Percentiles rank a stretch among this genome's conserved stretches.
phyloP scores from a whole-genome alignment of 495 filamentous ascomycete species.

The Venustampulla echinocandica region DNA sequence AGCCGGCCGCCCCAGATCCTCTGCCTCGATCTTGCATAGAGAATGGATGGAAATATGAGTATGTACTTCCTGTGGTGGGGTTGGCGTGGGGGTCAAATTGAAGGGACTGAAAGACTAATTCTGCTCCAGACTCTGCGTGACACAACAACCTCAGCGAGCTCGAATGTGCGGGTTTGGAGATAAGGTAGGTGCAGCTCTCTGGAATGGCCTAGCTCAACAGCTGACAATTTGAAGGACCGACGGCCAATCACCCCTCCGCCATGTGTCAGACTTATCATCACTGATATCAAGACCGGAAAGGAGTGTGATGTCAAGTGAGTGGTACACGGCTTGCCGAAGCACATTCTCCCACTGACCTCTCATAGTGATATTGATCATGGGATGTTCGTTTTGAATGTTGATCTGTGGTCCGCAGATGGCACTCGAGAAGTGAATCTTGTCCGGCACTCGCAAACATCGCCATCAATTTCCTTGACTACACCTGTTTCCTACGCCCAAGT shows the following conservation, averaged over 20 bases:
- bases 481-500: conserved; percentile 61
- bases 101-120: not conserved
- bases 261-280: conserved; percentile 77
- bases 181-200: conserved; percentile 56
- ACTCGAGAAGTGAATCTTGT: conserved; percentile 90
- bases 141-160: conserved; percentile 87
- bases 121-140: conserved; percentile 61
- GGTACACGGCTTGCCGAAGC: not conserved
- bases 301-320: conserved; percentile 84
- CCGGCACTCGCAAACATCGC: conserved; percentile 75
- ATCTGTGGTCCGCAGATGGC: conserved; percentile 81
- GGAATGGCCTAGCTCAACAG: not conserved
- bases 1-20: conserved; percentile 4
- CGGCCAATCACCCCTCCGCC: conserved; percentile 94
- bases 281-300: conserved; percentile 69
- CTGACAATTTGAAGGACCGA: conserved; percentile 57
- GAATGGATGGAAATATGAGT: conserved; percentile 19
- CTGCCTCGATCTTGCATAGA: conserved; percentile 3
- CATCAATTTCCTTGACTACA: conserved; percentile 80
- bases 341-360: conserved; percentile 8
- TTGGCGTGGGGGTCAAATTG: not conserved
- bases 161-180: conserved; percentile 99
- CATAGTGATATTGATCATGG: conserved; percentile 61
- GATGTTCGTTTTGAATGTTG: conserved; percentile 88
- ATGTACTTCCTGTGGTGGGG: not conserved